phyloP scores from a whole-genome alignment of 2,329 filamentous ascomycete genomes.

The Exophiala oligosperma region DNA sequence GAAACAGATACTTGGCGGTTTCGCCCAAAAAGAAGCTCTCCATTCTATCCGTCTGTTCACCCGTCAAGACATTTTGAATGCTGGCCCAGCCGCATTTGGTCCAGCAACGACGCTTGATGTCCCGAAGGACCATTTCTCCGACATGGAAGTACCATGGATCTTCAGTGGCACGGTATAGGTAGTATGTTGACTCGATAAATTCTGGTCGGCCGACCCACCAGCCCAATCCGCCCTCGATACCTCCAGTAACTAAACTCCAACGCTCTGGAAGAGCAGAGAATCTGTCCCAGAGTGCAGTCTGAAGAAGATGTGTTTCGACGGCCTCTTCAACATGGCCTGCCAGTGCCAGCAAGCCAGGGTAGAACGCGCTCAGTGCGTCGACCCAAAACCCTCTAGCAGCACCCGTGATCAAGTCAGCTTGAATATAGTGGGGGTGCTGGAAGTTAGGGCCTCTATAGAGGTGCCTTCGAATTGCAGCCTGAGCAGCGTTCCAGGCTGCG shows the following conservation, averaged over 20 bases:
- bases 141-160: conserved; percentile 97
- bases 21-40: conserved; percentile 98
- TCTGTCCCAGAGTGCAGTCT: conserved; percentile 90
- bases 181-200: conserved; percentile 95
- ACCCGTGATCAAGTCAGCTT: conserved; percentile 83
- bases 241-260: conserved; percentile 83
- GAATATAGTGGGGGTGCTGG: conserved; percentile 89
- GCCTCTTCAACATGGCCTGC: conserved; percentile 91
- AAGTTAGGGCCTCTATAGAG: conserved; percentile 74
- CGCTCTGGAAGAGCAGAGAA: conserved; percentile 93
- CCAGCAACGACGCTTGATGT: conserved; percentile 86
- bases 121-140: conserved; percentile 89
- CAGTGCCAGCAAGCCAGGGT: conserved; percentile 81
- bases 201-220: conserved; percentile 97
- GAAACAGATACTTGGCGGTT: conserved; percentile 91
- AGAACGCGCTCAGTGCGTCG: conserved; percentile 93
- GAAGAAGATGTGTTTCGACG: conserved; percentile 83
- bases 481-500: conserved; percentile 78
- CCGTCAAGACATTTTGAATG: conserved; percentile 75
- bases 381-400: conserved; percentile 91
- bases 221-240: conserved; percentile 79
- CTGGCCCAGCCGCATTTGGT: conserved; percentile 92
- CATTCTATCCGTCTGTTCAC: conserved; percentile 91
- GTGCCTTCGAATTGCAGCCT: conserved; percentile 84
- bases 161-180: conserved; percentile 88